Percentiles rank a stretch among this genome's conserved stretches.
Evolutionary conservation across 257 asterid species (phyloP).

Genomic region (Anisodus acutangulus): DNA sequence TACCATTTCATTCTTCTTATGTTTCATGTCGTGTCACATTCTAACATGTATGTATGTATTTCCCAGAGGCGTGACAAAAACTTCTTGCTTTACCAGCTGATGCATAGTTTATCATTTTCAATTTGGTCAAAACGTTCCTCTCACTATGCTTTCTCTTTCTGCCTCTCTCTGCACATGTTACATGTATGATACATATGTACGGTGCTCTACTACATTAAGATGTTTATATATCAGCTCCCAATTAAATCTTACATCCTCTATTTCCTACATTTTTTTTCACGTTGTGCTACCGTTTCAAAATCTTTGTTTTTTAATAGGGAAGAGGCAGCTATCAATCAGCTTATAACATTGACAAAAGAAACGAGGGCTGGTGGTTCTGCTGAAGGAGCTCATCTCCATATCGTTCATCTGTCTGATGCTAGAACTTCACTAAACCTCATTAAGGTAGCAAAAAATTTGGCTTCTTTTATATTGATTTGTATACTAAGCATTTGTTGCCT

Average conservation of each 20-base stretch:
- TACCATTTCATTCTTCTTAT: constrained; percentile 8
- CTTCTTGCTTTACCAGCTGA: constrained; percentile 1
- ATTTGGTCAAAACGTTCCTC: background rate
- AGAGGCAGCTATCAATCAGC: constrained; percentile 86
- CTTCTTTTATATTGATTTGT: background rate
- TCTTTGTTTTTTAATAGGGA: constrained; percentile 60
- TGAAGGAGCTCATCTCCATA: constrained; percentile 96
- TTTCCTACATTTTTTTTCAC: constrained; percentile 9
- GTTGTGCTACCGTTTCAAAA: background rate
- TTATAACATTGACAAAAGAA: constrained; percentile 58
- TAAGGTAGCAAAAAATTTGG: constrained; percentile 55
- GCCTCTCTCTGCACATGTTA: background rate
- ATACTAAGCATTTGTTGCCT: background rate
- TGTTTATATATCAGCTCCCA: background rate
- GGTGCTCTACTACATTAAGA: background rate
- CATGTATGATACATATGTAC: background rate
- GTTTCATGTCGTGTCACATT: background rate
- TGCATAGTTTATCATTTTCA: background rate
- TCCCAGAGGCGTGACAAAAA: background rate
- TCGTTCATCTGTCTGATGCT: constrained; percentile 93
- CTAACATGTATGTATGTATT: background rate
- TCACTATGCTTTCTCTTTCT: background rate
- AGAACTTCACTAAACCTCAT: constrained; percentile 76
- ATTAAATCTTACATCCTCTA: background rate
- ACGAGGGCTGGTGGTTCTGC: constrained; percentile 76